These are phyloP conservation scores for Hypoxylon rickii DNA, from an alignment of 495 filamentous ascomycete species.

Conservation along the genomic window DNA sequence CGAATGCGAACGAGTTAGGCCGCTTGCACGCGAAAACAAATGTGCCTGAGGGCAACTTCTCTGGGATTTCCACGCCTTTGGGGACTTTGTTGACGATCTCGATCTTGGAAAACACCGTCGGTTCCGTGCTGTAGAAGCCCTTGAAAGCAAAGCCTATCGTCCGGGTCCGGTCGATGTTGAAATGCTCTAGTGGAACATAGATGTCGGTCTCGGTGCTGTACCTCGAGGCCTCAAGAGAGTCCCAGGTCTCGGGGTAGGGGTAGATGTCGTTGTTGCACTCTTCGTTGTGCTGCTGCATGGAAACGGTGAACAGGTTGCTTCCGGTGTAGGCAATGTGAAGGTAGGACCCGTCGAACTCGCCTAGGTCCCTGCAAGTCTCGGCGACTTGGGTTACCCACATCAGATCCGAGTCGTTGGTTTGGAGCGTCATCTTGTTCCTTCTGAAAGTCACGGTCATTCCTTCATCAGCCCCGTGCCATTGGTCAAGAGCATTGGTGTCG, in stretches of 20 bases:
- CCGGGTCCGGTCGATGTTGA: conserved; percentile 64
- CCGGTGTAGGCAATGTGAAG: conserved; percentile 75
- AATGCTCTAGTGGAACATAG: conserved; percentile 77
- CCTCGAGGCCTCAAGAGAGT: conserved; percentile 69
- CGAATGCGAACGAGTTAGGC: conserved; percentile 78
- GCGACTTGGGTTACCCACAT: conserved; percentile 71
- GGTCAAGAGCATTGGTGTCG: conserved; percentile 64
- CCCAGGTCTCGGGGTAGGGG: conserved; percentile 77
- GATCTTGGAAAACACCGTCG: conserved; percentile 61
- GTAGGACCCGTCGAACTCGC: conserved; percentile 60
- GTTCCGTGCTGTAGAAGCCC: conserved; percentile 64
- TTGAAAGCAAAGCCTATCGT: conserved; percentile 69
- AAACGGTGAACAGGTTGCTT: conserved; percentile 67
- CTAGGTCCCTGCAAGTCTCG: conserved; percentile 63
- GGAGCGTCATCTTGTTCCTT: conserved; percentile 58
- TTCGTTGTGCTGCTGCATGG: conserved; percentile 73
- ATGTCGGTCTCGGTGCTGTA: conserved; percentile 66
- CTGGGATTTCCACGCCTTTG: conserved; percentile 53
- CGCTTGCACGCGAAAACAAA: conserved; percentile 69
- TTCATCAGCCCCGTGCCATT: conserved; percentile 75
- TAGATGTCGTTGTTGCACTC: conserved; percentile 60
- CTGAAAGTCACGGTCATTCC: conserved; percentile 57
- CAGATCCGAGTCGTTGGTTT: conserved; percentile 68
- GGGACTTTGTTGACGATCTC: conserved; percentile 67
- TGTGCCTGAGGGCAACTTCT: conserved; percentile 65